Conservation (phyloP, 2,329 filamentous ascomycete species). For the Neoscytalidium dimidiatum region DNA sequence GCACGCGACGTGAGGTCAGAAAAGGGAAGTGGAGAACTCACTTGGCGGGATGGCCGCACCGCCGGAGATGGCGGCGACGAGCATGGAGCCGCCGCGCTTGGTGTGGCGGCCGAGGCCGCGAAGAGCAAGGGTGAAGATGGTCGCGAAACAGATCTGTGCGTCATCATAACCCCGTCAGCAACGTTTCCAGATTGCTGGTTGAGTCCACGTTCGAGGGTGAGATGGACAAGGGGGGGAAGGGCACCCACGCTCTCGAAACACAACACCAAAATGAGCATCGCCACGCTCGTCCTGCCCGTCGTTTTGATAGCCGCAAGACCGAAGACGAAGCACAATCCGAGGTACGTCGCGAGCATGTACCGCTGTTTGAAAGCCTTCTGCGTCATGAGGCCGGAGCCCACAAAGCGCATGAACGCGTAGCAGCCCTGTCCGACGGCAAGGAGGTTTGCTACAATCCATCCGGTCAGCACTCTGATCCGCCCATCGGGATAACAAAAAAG, state of each 20-base stretch:
- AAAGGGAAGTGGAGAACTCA: background rate
- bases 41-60: slow-evolving; percentile 31
- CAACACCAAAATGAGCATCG: slow-evolving; percentile 23
- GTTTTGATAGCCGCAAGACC: slow-evolving; percentile 22
- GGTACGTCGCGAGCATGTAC: slow-evolving; percentile 25
- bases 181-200: background rate
- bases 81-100: slow-evolving; percentile 31
- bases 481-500: background rate
- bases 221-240: too few species aligned
- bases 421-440: slow-evolving; percentile 26
- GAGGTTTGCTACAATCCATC: slow-evolving; percentile 21
- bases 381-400: slow-evolving; percentile 24
- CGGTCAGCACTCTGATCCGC: background rate
- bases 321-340: slow-evolving; percentile 24
- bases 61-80: slow-evolving; percentile 29
- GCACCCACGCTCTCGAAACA: slow-evolving; percentile 24
- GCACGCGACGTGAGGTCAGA: background rate
- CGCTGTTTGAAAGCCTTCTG: slow-evolving; percentile 20
- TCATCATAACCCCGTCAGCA: background rate
- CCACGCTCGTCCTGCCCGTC: slow-evolving; percentile 21
- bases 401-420: slow-evolving; percentile 27
- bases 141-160: slow-evolving; percentile 23
- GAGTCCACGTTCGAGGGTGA: too few species aligned
- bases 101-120: slow-evolving; percentile 31
- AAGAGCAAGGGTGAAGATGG: slow-evolving; percentile 30